Evolutionary conservation across 805 yeast species (phyloP).

Genomic region (Millerago galiae): DNA sequence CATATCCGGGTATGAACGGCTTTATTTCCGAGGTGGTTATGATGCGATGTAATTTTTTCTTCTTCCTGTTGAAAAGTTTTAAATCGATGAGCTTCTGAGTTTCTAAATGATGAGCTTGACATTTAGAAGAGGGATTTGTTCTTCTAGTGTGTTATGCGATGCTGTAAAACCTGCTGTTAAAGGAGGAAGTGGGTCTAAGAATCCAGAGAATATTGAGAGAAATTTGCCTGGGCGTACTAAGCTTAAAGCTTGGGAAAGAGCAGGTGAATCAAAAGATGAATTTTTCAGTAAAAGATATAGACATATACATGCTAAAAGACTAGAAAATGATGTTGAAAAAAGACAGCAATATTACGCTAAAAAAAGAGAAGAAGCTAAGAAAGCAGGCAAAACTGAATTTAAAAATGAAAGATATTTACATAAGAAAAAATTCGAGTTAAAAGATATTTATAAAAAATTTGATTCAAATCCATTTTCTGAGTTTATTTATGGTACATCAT

Average conservation of each 20-base stretch:
- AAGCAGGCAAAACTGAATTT: slow-evolving; percentile 2
- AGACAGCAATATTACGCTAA: slow-evolving; percentile 18
- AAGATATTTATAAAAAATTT: slow-evolving; percentile 19
- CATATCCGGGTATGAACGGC: background rate
- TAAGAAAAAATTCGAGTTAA: slow-evolving; percentile 11
- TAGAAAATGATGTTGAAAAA: slow-evolving; percentile 12
- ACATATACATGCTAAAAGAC: slow-evolving; percentile 50
- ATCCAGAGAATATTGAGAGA: slow-evolving; percentile 29
- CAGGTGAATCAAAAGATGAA: slow-evolving; percentile 52
- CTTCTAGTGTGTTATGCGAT: background rate
- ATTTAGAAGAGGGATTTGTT: slow-evolving; percentile 2
- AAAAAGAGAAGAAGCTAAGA: slow-evolving; percentile 11
- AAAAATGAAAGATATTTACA: slow-evolving; percentile 13
- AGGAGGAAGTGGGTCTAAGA: background rate
- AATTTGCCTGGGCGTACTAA: slow-evolving; percentile 34
- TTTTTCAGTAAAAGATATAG: slow-evolving; percentile 60
- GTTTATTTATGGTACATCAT: slow-evolving; percentile 68
- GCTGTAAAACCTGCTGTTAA: slow-evolving; percentile 14
- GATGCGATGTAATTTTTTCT: background rate
- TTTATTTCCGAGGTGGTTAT: background rate
- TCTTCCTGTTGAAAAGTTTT: slow-evolving; percentile 1
- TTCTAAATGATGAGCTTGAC: slow-evolving; percentile 4
- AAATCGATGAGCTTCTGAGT: background rate
- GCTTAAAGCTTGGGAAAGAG: slow-evolving; percentile 61
- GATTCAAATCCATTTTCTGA: slow-evolving; percentile 48